Base-by-base conservation (phyloP, 805 yeast genomes). In the Lipomyces japonicus region DNA sequence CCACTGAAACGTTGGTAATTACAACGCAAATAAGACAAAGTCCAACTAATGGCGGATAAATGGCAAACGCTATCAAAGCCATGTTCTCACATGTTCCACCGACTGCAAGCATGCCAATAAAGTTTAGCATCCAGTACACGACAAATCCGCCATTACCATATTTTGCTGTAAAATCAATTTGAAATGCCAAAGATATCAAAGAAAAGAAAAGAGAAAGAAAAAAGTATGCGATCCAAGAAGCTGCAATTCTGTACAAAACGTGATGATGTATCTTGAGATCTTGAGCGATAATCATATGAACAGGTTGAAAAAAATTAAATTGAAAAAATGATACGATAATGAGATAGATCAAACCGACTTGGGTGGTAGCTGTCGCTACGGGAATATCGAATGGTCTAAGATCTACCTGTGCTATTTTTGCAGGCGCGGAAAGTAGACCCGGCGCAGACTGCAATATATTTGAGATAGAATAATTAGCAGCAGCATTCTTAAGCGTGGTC, bases 11-110 rank as follows among this genome's bases (percentile, higher is more conserved):
- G 63, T 86, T 86, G 28, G 74, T 40, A 51, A 86, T 75, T 52
- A 84, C 89, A 78, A 86, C 84, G 51, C 77, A 72, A 55, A 84
- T 70, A 60, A 86, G 63, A 88, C 90, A 84, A 60, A 83, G 77
- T 0, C 90, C 89, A 42, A 82, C 57, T 46, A 75, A 59, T 25
- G 88, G 87, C 0, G 93, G 91, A 44, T 73, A 72, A 14, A 71
- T 48, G 4, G 80, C 66, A 42, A 82, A 68, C 5, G 76, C 63
- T 4, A 84, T 28, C 65, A 80, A 63, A 0, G 81, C 80, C 59
- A 76, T 68, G 54, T 82, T 78, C 66, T 86, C 93, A 62, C 81
- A 83, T 26, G 83, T 81, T 39, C 84, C 78, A 51, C 95, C 95
- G 31, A 84, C 83, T 0, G 90, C 86, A 55, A 80, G 69, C 86